Conservation (phyloP, 2,329 filamentous ascomycete species). For the Thelonectria olida region DNA sequence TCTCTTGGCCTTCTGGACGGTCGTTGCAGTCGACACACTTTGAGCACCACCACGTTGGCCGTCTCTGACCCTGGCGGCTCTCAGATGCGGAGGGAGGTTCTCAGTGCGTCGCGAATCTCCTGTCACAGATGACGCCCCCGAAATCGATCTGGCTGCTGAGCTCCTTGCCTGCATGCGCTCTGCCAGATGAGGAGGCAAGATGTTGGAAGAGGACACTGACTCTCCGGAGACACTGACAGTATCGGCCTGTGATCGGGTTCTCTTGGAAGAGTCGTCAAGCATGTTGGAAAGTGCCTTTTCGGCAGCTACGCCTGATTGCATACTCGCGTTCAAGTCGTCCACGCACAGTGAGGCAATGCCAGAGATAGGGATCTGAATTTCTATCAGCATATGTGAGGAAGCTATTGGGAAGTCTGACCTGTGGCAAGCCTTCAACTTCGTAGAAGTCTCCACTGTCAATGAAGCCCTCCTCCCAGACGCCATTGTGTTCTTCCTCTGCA, state of each 20-base stretch:
- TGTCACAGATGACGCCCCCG: background rate
- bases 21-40: slow-evolving; percentile 45
- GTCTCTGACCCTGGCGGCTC: background rate
- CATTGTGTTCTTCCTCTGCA: slow-evolving; percentile 37
- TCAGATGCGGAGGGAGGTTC: slow-evolving; percentile 20
- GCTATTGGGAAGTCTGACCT: slow-evolving; percentile 19
- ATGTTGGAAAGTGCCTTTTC: background rate
- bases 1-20: slow-evolving; percentile 23
- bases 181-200: slow-evolving; percentile 16
- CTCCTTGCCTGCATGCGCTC: background rate
- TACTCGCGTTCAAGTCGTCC: slow-evolving; percentile 1
- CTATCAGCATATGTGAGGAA: slow-evolving; percentile 11
- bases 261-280: background rate
- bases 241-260: background rate
- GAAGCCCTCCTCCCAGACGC: slow-evolving; percentile 22
- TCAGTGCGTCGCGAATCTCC: background rate
- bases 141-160: background rate
- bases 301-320: background rate
- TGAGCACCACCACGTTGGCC: background rate
- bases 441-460: slow-evolving; percentile 39
- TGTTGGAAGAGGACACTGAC: background rate
- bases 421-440: slow-evolving; percentile 26
- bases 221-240: slow-evolving; percentile 15
- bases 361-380: slow-evolving; percentile 40
- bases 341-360: slow-evolving; percentile 36